Conservation (phyloP, 495 filamentous ascomycete species). For the Hypoxylon crocopeplum region DNA sequence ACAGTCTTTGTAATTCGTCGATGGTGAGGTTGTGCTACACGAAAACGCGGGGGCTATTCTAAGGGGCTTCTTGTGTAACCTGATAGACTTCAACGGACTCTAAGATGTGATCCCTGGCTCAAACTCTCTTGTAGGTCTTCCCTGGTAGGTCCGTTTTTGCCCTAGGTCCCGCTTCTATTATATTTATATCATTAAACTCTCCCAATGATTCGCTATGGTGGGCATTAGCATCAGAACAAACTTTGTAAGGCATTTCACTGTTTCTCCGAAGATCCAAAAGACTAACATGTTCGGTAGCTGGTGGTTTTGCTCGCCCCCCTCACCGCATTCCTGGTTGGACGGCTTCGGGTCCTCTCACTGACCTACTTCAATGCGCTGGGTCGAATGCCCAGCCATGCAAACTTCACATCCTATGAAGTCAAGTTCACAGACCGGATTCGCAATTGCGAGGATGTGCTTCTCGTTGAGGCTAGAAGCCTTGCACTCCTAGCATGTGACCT, state of each 20-base stretch:
- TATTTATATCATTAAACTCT: no score
- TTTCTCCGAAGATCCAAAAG: background rate
- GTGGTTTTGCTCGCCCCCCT: background rate
- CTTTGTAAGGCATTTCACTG: background rate
- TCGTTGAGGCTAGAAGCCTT: background rate
- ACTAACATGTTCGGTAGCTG: background rate
- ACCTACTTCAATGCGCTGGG: background rate
- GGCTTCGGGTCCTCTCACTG: background rate
- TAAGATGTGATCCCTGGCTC: no score
- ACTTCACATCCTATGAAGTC: conserved; percentile 5
- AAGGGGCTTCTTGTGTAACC: no score
- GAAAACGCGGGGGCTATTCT: background rate
- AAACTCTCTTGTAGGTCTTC: no score
- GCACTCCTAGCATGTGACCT: background rate
- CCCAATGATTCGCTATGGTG: background rate
- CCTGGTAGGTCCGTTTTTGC: no score
- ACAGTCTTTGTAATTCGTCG: background rate
- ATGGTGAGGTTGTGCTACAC: background rate
- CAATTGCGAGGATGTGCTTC: conserved; percentile 2
- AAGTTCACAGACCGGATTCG: conserved; percentile 1
- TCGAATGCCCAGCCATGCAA: background rate
- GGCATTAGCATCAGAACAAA: background rate
- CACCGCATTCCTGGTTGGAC: background rate
- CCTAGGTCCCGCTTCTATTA: no score
- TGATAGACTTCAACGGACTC: no score